Evolutionary conservation across 202 grass and related monocot species (phyloP), one percentile per base, ranked within the genome.

Genomic region (Carex sylvatica): DNA sequence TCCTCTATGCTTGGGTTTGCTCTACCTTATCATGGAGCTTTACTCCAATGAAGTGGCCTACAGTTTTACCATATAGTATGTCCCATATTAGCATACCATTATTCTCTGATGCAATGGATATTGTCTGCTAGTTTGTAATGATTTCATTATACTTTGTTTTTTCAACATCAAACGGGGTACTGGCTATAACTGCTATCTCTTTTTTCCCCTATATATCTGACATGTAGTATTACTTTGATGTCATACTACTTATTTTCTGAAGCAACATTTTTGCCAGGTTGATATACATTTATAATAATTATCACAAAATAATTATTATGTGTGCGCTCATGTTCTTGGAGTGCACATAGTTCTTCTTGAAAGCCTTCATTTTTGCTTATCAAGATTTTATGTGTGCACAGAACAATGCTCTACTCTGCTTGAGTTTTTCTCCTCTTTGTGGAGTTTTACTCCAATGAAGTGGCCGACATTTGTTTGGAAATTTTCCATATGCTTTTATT

Each of bases 361-460:
- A 82, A 82, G 26, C 5, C n/a, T 63, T n/a, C 38, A 20, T 72
- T 44, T 38, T 5, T 86, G 23, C 40, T 86, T 86, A 33, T 86
- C 85, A 82, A 82, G 85, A 86, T 86, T 86, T 86, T 82, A 86
- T 82, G 66, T 74, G 78, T 86, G 85, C 85, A 66, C 69, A 86
- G 12, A 86, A 36, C 16, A 82, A 81, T 63, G 9, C 20, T 82
- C 78, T 68, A 75, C 78, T 81, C 85, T 86, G 85, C 67, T 86
- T 82, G 85, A 82, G 85, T 86, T 38, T 47, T 74, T 82, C 85
- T 82, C 65, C 84, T 62, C 40, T 19, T 44, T 74, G 67, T 82
- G 84, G 84, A 86, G 53, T 82, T 81, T 77, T 66, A 74, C 84
- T 86, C 85, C 67, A 82, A 86, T 86, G 85, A 86, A 75, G 85